Evolutionary conservation across 2,329 filamentous ascomycete genomes (phyloP), one percentile per base, ranked within the genome.

Genomic region (Claviceps monticola): DNA sequence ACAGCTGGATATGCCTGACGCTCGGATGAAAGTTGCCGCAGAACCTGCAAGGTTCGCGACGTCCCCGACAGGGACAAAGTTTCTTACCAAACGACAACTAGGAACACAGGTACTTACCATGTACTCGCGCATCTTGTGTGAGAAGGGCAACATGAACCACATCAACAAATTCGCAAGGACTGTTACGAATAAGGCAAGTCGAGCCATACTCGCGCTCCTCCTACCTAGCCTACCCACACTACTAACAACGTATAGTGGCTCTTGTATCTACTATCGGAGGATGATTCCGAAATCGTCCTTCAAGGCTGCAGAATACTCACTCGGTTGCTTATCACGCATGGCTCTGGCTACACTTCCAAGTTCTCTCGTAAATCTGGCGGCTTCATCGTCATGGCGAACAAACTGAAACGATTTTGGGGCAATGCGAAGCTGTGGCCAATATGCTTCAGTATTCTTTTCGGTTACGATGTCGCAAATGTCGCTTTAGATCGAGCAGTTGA

Each of bases 161-260:
- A 85, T 95, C 52, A 81, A 83, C 62, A 93, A 89, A 60, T 97
- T 98, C 71, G 88, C 89, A 5, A 86, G 85, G 62, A 94, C 91
- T 1, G 91, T 98, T 8, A 96, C 91, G 21, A 95, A 95, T 59
- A 95, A 95, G 76, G 86, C 88, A 71, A 61, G 62, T 54, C 50
- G 53, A 5, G 11, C 26, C 52, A 46, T 51, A n/a, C 6, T 36
- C 19, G 21, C 36, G 26, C 38, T 37, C 8, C 21, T 16, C 11
- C 14, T 26, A n/a, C 21, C 16, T 6, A 11, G 14, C 9, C 19
- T 23, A 16, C 21, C n/a, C 19, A 26, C 5, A 26, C 5, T 19
- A 37, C 56, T 63, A 52, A 65, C 51, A 17, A 23, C 26, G 5
- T 23, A 3, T 57, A 91, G 84, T 96, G 90, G 90, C 77, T 95